Conservation (phyloP, 1,284 basidiomycete species). For the Irpex sp. region DNA sequence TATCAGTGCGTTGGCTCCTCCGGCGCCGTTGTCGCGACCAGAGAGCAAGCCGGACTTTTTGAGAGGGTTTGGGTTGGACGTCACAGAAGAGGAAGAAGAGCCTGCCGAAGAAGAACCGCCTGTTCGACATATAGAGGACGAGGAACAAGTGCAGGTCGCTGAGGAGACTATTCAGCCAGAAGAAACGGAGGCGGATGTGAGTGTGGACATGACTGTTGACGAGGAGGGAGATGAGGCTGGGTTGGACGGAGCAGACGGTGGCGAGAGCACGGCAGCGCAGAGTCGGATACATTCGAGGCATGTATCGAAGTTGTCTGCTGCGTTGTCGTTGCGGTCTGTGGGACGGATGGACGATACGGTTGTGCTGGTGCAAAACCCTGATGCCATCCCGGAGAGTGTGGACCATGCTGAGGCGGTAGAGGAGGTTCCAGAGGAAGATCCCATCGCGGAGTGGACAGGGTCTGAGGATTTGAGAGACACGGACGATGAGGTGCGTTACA, state of each 20-base stretch:
- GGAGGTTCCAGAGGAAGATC: slow-evolving; percentile 32
- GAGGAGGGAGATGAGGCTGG: slow-evolving; percentile 29
- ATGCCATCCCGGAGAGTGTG: slow-evolving; percentile 10
- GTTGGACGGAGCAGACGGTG: slow-evolving; percentile 26
- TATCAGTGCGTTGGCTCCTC: slow-evolving; percentile 44
- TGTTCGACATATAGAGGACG: neutral
- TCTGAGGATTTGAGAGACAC: slow-evolving; percentile 60
- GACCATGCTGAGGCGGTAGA: slow-evolving; percentile 22
- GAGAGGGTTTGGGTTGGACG: slow-evolving; percentile 75
- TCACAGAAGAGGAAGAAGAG: slow-evolving; percentile 60
- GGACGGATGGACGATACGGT: slow-evolving; percentile 35
- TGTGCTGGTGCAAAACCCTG: neutral
- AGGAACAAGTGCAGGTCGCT: slow-evolving; percentile 27
- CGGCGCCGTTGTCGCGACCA: slow-evolving; percentile 37
- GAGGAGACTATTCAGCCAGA: slow-evolving; percentile 37
- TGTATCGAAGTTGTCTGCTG: slow-evolving; percentile 61
- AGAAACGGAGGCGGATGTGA: slow-evolving; percentile 28
- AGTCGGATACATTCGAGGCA: slow-evolving; percentile 65
- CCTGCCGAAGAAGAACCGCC: slow-evolving; percentile 15
- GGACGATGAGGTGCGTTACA: slow-evolving; percentile 53
- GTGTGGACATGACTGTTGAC: slow-evolving; percentile 30
- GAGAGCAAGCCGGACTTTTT: slow-evolving; percentile 66
- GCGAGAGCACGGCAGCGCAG: slow-evolving; percentile 39
- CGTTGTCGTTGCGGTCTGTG: slow-evolving; percentile 62
- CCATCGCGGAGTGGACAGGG: slow-evolving; percentile 74